Evolutionary conservation across 2,329 filamentous ascomycete genomes (phyloP), one percentile per base, ranked within the genome.

Genomic region (Chlorencoelia australis): DNA sequence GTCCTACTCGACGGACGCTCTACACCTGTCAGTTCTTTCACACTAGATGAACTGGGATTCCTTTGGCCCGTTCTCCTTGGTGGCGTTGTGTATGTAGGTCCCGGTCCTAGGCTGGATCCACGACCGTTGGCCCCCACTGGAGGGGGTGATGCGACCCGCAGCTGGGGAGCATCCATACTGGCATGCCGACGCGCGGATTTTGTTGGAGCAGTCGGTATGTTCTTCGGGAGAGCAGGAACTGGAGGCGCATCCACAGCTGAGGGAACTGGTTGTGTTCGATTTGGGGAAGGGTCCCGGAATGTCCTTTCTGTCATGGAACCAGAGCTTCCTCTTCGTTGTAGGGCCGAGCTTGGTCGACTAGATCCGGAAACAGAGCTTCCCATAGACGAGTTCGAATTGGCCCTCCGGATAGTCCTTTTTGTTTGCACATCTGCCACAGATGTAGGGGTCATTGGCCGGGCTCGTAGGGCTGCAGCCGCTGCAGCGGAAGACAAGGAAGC

Each of bases 301-400:
- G 86, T 88, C 40, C 89, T 75, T 57, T 89, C 83, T 19, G 75
- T 80, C 88, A 96, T 94, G 33, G 87, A 94, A 15, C 77, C 72
- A 18, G 73, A 73, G 60, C 88, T 93, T 37, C 68, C 71, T 24
- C 71, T 68, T 51, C 84, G 69, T 43, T 79, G 69, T 42, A 88
- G 63, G 35, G 65, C 63, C 56, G 55, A 49, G 46, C 47, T 30
- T 24, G 60, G 48, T 57, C 59, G 36, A 51, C 59, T 46, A 58
- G 62, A 39, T 41, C 62, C 54, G 30, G 60, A 49, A 25, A 63
- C 60, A 7, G 59, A 62, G 45, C 70, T 74, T 22, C 66, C 68
- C 31, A 73, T 65, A 4, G 85, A 89, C 2, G 83, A 83, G 27
- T 73, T 62, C 1, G 87, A 94, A 34, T 70, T 69, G 58, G 71